Evolutionary conservation across 495 filamentous ascomycete genomes (phyloP).

Genomic region (Penicillium coffeae): DNA sequence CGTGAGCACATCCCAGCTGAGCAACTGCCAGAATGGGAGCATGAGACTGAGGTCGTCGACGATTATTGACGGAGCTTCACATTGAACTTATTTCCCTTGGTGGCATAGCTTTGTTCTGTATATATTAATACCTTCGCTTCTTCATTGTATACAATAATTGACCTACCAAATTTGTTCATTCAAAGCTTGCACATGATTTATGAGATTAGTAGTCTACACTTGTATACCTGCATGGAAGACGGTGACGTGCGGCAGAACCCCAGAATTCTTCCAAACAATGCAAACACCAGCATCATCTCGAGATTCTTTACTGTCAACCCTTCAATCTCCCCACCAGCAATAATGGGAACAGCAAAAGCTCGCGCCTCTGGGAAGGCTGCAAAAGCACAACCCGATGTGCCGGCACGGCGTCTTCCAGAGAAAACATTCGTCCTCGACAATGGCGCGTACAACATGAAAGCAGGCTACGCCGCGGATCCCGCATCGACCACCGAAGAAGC

Average conservation of each 20-base stretch:
- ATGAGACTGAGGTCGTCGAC: slow-evolving; percentile 16
- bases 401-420: slow-evolving; percentile 43
- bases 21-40: slow-evolving; percentile 46
- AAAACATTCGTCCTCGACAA: slow-evolving; percentile 89
- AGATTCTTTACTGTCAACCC: background rate
- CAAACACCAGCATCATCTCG: slow-evolving; percentile 15
- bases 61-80: slow-evolving; percentile 4
- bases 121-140: slow-evolving; percentile 1
- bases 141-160: background rate
- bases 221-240: background rate
- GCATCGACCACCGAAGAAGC: slow-evolving; percentile 34
- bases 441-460: slow-evolving; percentile 90
- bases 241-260: background rate
- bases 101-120: no score
- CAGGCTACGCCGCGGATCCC: slow-evolving; percentile 64
- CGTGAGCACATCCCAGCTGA: slow-evolving; percentile 70
- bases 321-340: slow-evolving; percentile 1
- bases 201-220: no score
- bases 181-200: background rate
- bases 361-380: slow-evolving; percentile 32
- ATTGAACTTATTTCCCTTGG: no score
- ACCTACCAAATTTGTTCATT: background rate
- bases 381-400: slow-evolving; percentile 6
- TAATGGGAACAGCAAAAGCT: slow-evolving; percentile 38
- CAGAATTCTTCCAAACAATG: slow-evolving; percentile 10